A percentile compares a stretch with the other conserved stretches of the same genome.
These are phyloP conservation scores for Magnolia changhungtana DNA, from an alignment of 164 flowering plant species.

Conservation along the genomic window DNA sequence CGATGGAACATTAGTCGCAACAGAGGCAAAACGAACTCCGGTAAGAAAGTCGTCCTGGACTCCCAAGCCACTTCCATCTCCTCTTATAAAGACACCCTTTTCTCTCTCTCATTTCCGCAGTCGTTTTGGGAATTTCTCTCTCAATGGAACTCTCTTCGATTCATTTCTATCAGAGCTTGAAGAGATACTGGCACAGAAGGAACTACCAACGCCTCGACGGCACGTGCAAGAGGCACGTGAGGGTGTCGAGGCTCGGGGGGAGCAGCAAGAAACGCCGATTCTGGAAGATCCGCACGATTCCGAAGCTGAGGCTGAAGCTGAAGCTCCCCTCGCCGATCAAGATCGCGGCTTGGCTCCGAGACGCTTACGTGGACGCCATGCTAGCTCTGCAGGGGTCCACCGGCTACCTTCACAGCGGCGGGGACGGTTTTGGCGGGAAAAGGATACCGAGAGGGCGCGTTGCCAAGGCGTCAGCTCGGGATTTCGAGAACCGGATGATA, in stretches of 20 bases:
- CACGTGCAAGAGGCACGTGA: slow-evolving; percentile 19
- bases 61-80: neutral
- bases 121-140: neutral
- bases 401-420: slow-evolving; percentile 6
- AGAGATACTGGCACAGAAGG: slow-evolving; percentile 31
- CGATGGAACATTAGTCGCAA: too few species aligned
- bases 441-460: slow-evolving; percentile 23
- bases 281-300: slow-evolving; percentile 8
- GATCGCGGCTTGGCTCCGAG: slow-evolving; percentile 19
- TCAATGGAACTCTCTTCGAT: neutral
- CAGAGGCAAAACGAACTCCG: too few species aligned
- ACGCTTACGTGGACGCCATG: slow-evolving; percentile 32
- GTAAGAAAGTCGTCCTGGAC: too few species aligned
- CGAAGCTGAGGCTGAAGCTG: slow-evolving; percentile 9
- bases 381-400: slow-evolving; percentile 7
- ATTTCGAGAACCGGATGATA: slow-evolving; percentile 31
- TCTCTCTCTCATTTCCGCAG: neutral
- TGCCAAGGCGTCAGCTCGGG: slow-evolving; percentile 9
- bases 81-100: neutral
- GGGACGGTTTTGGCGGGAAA: slow-evolving; percentile 21
- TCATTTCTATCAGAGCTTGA: slow-evolving; percentile 18
- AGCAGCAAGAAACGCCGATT: neutral
- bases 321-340: slow-evolving; percentile 13
- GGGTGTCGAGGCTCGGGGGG: slow-evolving; percentile 25
- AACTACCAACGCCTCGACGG: slow-evolving; percentile 20